phyloP scores from a whole-genome alignment of 345 rosid genomes.

The Melastoma malabathricum region DNA sequence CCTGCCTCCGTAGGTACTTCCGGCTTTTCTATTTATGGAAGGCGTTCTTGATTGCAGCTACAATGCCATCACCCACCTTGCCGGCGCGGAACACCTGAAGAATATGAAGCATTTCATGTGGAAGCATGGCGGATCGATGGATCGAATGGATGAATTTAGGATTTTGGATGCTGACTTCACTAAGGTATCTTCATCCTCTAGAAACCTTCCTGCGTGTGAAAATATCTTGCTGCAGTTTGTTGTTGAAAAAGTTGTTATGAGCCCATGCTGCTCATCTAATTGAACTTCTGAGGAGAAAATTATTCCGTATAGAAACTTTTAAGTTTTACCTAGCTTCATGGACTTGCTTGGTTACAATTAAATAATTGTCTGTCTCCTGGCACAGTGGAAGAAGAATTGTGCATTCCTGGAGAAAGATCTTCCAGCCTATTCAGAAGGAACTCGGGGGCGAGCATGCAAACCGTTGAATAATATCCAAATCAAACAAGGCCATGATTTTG shows the following conservation, averaged over 20 bases:
- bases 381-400: constrained; percentile 72
- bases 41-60: constrained; percentile 18
- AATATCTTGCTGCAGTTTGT: too few species aligned
- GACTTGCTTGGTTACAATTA: neutral
- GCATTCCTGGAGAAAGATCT: constrained; percentile 30
- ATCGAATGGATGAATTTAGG: constrained; percentile 35
- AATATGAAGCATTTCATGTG: constrained; percentile 69
- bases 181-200: constrained; percentile 25
- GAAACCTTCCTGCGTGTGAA: too few species aligned
- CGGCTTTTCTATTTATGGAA: neutral
- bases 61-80: constrained; percentile 60
- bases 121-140: constrained; percentile 59
- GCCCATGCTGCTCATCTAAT: too few species aligned
- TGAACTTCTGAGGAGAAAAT: too few species aligned
- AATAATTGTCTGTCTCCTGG: constrained; percentile 4
- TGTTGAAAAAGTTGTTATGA: too few species aligned
- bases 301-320: neutral
- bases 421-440: constrained; percentile 20
- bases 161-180: constrained; percentile 39
- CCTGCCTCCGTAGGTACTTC: neutral
- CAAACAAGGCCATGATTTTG: constrained; percentile 30
- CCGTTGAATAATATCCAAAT: constrained; percentile 69
- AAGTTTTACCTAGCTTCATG: neutral
- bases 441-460: constrained; percentile 17
- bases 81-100: constrained; percentile 54